phyloP scores from a whole-genome alignment of 768 basidiomycete species.

The Chalciporus pseudorubinellus region DNA sequence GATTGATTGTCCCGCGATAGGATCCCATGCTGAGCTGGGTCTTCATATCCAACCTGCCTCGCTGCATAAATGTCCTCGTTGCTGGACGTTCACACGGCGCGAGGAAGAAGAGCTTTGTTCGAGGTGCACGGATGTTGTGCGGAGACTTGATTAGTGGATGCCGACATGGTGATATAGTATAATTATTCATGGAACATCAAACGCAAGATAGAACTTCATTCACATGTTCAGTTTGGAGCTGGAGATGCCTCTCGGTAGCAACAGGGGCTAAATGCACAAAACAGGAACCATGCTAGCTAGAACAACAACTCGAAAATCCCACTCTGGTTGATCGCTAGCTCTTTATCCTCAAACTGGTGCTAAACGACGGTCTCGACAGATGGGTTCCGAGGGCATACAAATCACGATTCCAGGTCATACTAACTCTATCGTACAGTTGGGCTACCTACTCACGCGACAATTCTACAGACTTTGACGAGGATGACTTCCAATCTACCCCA shows the following conservation, averaged over 20 bases:
- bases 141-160: neutral
- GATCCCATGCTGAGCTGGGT: conserved; percentile 27
- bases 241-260: neutral
- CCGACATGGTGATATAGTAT: neutral
- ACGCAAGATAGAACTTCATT: neutral
- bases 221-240: neutral
- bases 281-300: conserved; percentile 6
- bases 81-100: conserved; percentile 75
- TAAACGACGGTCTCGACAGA: conserved; percentile 11
- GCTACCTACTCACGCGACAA: neutral
- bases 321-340: neutral
- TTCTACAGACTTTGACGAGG: conserved; percentile 76
- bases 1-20: neutral
- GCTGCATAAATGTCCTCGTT: conserved; percentile 79
- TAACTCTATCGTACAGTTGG: neutral
- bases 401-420: conserved; percentile 48
- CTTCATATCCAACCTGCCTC: conserved; percentile 63
- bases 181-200: neutral
- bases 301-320: neutral
- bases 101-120: conserved; percentile 55
- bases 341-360: neutral
- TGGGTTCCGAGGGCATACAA: conserved; percentile 42
- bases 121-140: conserved; percentile 49
- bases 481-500: conserved; percentile 58
- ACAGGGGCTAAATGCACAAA: conserved; percentile 16